Base-by-base conservation (phyloP, 805 yeast species). In the Nakazawaea populi region DNA sequence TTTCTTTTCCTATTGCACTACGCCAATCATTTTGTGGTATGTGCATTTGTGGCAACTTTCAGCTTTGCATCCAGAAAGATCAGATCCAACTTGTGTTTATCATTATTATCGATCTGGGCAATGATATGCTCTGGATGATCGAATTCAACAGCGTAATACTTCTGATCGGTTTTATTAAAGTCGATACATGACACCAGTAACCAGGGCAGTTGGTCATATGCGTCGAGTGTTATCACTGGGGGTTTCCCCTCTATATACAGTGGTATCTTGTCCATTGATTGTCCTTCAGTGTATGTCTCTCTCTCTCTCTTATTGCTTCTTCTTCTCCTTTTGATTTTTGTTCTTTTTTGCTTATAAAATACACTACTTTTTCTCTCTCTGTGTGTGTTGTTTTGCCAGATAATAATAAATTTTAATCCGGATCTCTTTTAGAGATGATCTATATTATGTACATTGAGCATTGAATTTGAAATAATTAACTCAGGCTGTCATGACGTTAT, bases 131-230 rank as follows among this genome's bases (percentile, higher is more conserved):
- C 65, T 6, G 77, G 76, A 18, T 67, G 61, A 44, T 75, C 66
- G 71, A 76, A 72, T 50, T 71, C 68, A 11, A 79, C 81, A 4
- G 72, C 74, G 7, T 72, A 71, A 54, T 70, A 78, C 10, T 52
- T 56, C 8, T 57, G 58, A 12, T 61, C 58, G 44, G 64, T 58
- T 5, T 52, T 44, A 2, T 60, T 49, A 31, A 48, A 52, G 58
- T 79, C 83, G 7, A 79, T 69, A 52, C 82, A 78, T 4, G 83
- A 76, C 38, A 72, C 64, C 4, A 60, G 55, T 1, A 80, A 79
- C 83, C 83, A 79, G 9, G 67, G 61, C 3, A 82, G 82, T n/a
- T 54, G 63, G 51, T 79, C 83, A 56, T 77, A 79, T 38, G 76
- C 73, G 42, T 58, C 54, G 29, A 79, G 64, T 1, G 76, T 58